These are phyloP conservation scores for Pezicula rhizophila DNA, from an alignment of 2,329 filamentous ascomycete genomes.

Conservation along the genomic window DNA sequence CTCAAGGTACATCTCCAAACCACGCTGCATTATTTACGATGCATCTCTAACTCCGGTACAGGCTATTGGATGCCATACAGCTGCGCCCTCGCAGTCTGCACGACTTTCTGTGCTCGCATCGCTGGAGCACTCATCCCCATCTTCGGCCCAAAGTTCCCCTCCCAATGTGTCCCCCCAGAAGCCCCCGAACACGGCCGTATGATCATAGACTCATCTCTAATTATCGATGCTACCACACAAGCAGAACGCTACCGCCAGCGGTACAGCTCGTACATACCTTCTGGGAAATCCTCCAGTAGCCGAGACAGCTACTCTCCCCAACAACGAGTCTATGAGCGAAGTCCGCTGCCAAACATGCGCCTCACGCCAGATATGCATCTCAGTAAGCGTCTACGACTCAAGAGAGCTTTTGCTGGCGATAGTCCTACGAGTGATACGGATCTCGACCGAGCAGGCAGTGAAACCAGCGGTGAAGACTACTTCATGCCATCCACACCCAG, in stretches of 20 bases:
- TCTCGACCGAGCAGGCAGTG: slow-evolving; percentile 26
- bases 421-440: slow-evolving; percentile 38
- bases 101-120: slow-evolving; percentile 83
- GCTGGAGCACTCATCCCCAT: slow-evolving; percentile 82
- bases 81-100: slow-evolving; percentile 79
- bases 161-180: slow-evolving; percentile 60
- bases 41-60: slow-evolving; percentile 30
- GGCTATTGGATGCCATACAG: slow-evolving; percentile 95
- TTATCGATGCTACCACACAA: slow-evolving; percentile 45
- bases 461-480: slow-evolving; percentile 20
- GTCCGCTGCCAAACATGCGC: slow-evolving; percentile 6
- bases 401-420: slow-evolving; percentile 28
- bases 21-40: slow-evolving; percentile 1
- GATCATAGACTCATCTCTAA: slow-evolving; percentile 54
- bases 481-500: slow-evolving; percentile 16
- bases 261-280: slow-evolving; percentile 16
- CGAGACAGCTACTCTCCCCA: slow-evolving; percentile 25
- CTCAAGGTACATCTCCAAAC: slow-evolving; percentile 62
- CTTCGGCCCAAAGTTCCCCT: slow-evolving; percentile 78
- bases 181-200: slow-evolving; percentile 60
- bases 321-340: slow-evolving; percentile 7
- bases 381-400: slow-evolving; percentile 23
- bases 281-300: slow-evolving; percentile 12
- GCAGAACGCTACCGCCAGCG: slow-evolving; percentile 36
- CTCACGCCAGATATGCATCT: slow-evolving; percentile 13